Percentiles rank a stretch among this genome's conserved stretches.
Conservation (phyloP, 805 yeast genomes). For the Monosporozyma solicola region DNA sequence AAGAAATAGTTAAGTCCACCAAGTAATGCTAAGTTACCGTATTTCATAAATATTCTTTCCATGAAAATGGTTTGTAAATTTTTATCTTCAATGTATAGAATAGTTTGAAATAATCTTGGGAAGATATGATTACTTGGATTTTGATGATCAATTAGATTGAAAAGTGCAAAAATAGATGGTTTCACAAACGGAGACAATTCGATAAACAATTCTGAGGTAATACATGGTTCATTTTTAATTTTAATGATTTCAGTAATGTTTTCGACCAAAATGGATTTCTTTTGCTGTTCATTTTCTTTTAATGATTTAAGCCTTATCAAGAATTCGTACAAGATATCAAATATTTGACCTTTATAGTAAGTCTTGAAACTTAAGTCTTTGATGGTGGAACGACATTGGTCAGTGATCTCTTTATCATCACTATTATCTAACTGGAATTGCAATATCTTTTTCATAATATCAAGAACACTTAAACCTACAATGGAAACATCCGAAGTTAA, state of each 20-base stretch:
- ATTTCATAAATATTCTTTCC: conserved; percentile 18
- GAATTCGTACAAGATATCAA: conserved; percentile 70
- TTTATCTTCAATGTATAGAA: conserved; percentile 8
- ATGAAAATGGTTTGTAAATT: conserved; percentile 14
- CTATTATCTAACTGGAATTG: conserved; percentile 35
- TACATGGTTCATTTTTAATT: conserved; percentile 15
- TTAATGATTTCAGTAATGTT: conserved; percentile 18
- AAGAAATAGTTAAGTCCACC: conserved; percentile 26
- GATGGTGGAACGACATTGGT: conserved; percentile 47
- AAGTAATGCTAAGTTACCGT: conserved; percentile 23
- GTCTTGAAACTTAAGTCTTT: conserved; percentile 66
- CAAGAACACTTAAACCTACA: conserved; percentile 81
- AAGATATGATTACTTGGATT: conserved; percentile 16
- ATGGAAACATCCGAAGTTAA: conserved; percentile 72
- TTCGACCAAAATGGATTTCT: conserved; percentile 14
- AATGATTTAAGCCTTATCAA: conserved; percentile 32
- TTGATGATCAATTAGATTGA: conserved; percentile 17
- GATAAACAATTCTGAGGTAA: conserved; percentile 20
- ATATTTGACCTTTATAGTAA: conserved; percentile 78
- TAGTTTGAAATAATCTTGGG: conserved; percentile 13
- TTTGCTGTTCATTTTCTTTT: conserved; percentile 9
- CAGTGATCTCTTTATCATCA: conserved; percentile 26
- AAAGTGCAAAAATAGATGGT: conserved; percentile 8
- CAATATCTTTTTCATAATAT: conserved; percentile 54
- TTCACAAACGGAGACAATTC: conserved; percentile 18